Evolutionary conservation across 2,329 filamentous ascomycete species (phyloP), one percentile per base, ranked within the genome.

Genomic region (Acrodontium crateriforme): DNA sequence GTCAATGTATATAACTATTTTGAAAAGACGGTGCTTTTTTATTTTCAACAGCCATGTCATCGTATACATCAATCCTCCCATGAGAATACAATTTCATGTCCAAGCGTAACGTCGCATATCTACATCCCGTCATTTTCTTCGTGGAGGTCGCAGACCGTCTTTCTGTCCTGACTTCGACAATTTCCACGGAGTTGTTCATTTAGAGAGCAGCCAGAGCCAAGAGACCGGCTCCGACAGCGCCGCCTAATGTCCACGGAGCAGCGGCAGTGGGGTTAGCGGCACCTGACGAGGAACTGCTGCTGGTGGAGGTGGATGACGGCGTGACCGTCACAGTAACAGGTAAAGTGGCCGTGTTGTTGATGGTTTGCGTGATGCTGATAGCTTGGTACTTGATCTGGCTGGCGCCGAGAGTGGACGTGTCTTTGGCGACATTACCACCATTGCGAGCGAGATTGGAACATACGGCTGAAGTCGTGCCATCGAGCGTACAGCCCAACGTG

Each of bases 321-420:
- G 27, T 31, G 4, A 30, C 31, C 6, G 34, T 36, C 9, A 30
- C 31, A 4, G 33, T 36, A n/a, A 16, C 15, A 3, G 31, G 30
- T 12, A 19, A 16, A 10, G 31, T 34, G 16, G 22, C 10, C n/a
- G 31, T 34, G 24, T 26, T 23, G 19, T 32, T 34, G 17, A 18
- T 24, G 9, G 35, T 35, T 9, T 23, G 17, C 7, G 35, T 38
- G 12, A 40, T 31, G n/a, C 30, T 12, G 4, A 40, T 31, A 19
- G 37, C 32, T 18, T 36, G 27, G 21, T 36, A 40, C 6, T 22
- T n/a, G 19, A 40, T 36, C 12, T 28, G 18, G 16, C 18, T 31
- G 5, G 31, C 29, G 13, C 18, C 30, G 9, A 38, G 10, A 6
- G 28, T 30, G 14, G 27, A 22, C 11, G 11, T 29, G 9, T 23